Base-by-base conservation (phyloP, 2,329 filamentous ascomycete genomes). In the Colletotrichum horii region DNA sequence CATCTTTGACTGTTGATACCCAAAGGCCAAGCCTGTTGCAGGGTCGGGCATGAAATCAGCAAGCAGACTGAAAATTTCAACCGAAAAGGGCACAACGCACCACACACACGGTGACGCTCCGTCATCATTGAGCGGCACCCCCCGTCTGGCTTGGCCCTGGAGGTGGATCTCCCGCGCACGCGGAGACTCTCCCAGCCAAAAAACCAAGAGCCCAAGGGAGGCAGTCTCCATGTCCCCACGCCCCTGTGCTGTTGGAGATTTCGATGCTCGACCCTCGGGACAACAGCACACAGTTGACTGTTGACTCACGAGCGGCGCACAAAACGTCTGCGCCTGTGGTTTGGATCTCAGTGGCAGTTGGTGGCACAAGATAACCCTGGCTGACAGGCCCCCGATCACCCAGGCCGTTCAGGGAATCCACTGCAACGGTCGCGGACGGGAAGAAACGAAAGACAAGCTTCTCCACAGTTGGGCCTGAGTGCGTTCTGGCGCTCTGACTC, bases 381-480 rank as follows among this genome's bases (percentile, higher is more conserved):
- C 52, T 43, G 30, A 36, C 34, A 26, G 34, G 19, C 16, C 68
- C 19, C 48, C 58, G 52, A 65, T 32, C 30, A 62, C 60, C 34
- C 22, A 65, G 61, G 22, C 62, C 22, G 32, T 65, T n/a, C 62
- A 60, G 61, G 68, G 55, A 66, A 66, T 32, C 72, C 61, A 62
- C 56, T 75, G 67, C 48, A 74, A 77, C 66, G 74, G 71, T 75
- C 61, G 71, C 60, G 71, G 77, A 58, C 74, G 74, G 74, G 74
- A 76, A 75, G 74, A 75, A 71, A 74, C 74, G 74, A 76, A 64
- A 66, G 71, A 75, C 74, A 74, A 75, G 71, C 74, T 76, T 76
- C 79, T 82, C 82, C 82, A 83, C 83, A 84, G 78, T 84, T 84
- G 80, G 82, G 82, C 82, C 77, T 82, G 81, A 80, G 79, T 84